Percentiles rank a stretch among this genome's conserved stretches.
Conservation (phyloP, 768 basidiomycete species). For the Leucosporidium scottii region DNA sequence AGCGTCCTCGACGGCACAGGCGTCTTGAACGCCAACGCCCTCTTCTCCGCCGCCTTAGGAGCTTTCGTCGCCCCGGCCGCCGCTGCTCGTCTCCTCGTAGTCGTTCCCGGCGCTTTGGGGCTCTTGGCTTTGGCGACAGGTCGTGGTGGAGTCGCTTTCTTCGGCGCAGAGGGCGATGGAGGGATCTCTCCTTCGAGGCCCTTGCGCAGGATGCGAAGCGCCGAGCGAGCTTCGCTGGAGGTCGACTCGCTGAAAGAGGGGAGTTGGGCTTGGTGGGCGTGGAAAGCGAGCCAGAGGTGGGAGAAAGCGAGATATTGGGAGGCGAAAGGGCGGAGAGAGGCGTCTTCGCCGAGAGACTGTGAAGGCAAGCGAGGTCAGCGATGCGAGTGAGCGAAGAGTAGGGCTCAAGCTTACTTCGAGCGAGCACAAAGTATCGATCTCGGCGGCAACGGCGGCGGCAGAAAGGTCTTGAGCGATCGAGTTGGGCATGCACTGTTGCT, state of each 20-base stretch:
- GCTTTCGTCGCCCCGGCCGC: background rate
- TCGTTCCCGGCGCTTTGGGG: background rate
- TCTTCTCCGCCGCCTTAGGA: background rate
- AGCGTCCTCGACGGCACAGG: conserved; percentile 4
- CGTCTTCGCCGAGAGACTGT: conserved; percentile 42
- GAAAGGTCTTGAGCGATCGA: conserved; percentile 29
- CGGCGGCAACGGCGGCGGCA: conserved; percentile 39
- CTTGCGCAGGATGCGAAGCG: conserved; percentile 22
- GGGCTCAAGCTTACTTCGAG: background rate
- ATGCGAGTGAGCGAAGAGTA: background rate
- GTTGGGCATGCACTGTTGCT: conserved; percentile 48
- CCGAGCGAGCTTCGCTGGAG: conserved; percentile 48
- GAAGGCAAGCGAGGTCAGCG: no score
- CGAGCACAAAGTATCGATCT: conserved; percentile 12
- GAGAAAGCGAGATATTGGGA: conserved; percentile 49
- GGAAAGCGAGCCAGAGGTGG: conserved; percentile 64
- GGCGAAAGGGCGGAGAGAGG: conserved; percentile 35
- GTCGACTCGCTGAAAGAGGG: conserved; percentile 51
- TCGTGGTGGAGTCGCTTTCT: background rate
- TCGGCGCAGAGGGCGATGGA: conserved; percentile 2
- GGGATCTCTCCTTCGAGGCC: conserved; percentile 39
- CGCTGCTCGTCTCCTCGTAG: background rate
- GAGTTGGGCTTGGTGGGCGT: conserved; percentile 57
- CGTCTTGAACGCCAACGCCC: background rate
- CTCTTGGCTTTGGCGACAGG: conserved; percentile 42